Evolutionary conservation across 257 asterid genomes (phyloP).

Genomic region (Solanum medicagineum): DNA sequence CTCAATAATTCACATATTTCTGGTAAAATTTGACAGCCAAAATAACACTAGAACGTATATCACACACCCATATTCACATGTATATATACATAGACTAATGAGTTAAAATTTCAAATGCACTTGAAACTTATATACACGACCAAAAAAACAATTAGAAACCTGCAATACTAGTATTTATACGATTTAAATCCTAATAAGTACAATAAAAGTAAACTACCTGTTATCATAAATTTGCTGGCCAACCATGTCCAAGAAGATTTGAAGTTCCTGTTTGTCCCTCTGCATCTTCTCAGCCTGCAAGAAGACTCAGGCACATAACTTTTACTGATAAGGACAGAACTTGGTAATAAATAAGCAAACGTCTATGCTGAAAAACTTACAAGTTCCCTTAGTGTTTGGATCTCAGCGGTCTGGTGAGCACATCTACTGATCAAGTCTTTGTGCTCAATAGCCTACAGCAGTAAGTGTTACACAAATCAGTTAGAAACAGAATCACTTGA

Average conservation of each 20-base stretch:
- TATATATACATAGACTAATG: background rate
- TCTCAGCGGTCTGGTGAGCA: conserved; percentile 41
- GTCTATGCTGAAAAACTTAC: conserved; percentile 29
- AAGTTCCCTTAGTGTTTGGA: conserved; percentile 55
- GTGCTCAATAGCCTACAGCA: conserved; percentile 60
- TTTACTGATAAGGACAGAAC: background rate
- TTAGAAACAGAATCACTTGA: background rate
- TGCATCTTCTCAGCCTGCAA: conserved; percentile 74
- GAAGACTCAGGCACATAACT: background rate
- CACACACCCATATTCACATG: background rate
- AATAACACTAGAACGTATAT: background rate
- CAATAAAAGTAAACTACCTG: conserved; percentile 33
- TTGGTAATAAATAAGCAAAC: background rate
- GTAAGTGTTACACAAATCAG: conserved; percentile 1
- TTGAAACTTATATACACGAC: background rate
- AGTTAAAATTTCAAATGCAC: background rate
- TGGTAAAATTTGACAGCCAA: background rate
- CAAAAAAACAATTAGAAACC: background rate
- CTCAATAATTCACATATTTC: background rate
- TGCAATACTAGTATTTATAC: background rate
- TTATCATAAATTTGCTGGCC: conserved; percentile 73
- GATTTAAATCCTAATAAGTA: background rate
- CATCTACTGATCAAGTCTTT: conserved; percentile 46
- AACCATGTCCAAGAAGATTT: conserved; percentile 71
- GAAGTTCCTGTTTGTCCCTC: conserved; percentile 72